Conservation (phyloP, 768 basidiomycete species). For the Lactifluus pinguis region DNA sequence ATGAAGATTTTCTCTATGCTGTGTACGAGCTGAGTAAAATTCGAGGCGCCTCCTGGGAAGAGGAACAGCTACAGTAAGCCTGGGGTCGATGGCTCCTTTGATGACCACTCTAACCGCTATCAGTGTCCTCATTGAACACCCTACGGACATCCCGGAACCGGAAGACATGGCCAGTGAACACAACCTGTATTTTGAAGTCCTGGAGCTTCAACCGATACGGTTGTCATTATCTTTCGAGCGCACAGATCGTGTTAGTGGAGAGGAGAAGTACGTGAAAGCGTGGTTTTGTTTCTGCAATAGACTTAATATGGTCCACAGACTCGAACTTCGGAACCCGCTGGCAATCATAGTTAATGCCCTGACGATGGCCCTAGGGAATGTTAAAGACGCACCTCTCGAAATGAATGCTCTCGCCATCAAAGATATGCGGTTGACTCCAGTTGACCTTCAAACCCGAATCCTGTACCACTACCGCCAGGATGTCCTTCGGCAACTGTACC, state of each 20-base stretch:
- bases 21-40: constrained; percentile 88
- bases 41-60: constrained; percentile 86
- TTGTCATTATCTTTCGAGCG: constrained; percentile 95
- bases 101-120: constrained; percentile 3
- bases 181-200: constrained; percentile 90
- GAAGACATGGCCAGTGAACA: constrained; percentile 52
- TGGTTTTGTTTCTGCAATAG: not conserved
- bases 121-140: constrained; percentile 66
- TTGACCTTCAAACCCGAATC: constrained; percentile 78
- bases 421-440: constrained; percentile 81
- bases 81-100: not conserved
- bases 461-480: constrained; percentile 91
- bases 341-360: constrained; percentile 90
- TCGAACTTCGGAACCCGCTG: constrained; percentile 80
- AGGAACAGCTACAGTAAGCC: constrained; percentile 62
- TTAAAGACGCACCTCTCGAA: constrained; percentile 91
- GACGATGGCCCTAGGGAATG: constrained; percentile 94
- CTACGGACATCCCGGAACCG: constrained; percentile 66
- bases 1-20: constrained; percentile 92
- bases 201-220: constrained; percentile 90
- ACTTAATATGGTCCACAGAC: constrained; percentile 30
- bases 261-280: constrained; percentile 64
- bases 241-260: constrained; percentile 86
- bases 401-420: constrained; percentile 92
- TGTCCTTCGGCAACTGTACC: constrained; percentile 86